These are phyloP conservation scores for Vitis amurensis DNA, from an alignment of 164 flowering plant species.

Conservation along the genomic window DNA sequence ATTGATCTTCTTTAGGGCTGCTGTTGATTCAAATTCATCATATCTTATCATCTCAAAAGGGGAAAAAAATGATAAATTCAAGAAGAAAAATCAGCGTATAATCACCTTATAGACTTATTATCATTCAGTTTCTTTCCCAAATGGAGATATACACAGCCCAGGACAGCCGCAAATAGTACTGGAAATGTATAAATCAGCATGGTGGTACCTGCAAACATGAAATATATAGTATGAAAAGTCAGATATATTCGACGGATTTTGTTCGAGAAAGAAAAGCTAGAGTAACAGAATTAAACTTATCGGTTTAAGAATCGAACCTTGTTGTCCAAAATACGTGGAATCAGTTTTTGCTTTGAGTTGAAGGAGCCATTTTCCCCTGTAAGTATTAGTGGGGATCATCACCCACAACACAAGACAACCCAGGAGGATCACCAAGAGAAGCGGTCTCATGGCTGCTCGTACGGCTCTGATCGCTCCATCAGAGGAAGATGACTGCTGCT, in stretches of 20 bases:
- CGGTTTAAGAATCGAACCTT: constrained; percentile 35
- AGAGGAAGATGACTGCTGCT: too few species aligned
- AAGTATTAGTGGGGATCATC: constrained; percentile 55
- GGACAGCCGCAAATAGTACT: constrained; percentile 20
- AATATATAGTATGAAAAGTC: too few species aligned
- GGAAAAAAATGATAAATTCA: too few species aligned
- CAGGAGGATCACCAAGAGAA: constrained; percentile 26
- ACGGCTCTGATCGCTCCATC: too few species aligned
- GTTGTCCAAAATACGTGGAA: constrained; percentile 56
- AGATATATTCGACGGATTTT: too few species aligned
- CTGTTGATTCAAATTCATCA: too few species aligned
- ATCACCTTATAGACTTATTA: neutral
- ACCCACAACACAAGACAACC: constrained; percentile 61
- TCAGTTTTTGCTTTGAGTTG: constrained; percentile 26
- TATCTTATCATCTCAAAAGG: too few species aligned
- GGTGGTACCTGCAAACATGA: constrained; percentile 17
- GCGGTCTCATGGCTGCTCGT: constrained; percentile 18
- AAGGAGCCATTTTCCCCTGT: constrained; percentile 36
- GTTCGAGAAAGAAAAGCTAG: too few species aligned
- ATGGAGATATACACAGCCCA: constrained; percentile 30
- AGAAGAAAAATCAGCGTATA: too few species aligned
- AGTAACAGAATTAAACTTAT: too few species aligned
- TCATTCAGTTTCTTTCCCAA: constrained; percentile 3
- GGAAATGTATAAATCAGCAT: constrained; percentile 29
- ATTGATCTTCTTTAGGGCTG: neutral